Evolutionary conservation across 1,139 yeast genomes (phyloP).

Genomic region (Taphrina sp.): DNA sequence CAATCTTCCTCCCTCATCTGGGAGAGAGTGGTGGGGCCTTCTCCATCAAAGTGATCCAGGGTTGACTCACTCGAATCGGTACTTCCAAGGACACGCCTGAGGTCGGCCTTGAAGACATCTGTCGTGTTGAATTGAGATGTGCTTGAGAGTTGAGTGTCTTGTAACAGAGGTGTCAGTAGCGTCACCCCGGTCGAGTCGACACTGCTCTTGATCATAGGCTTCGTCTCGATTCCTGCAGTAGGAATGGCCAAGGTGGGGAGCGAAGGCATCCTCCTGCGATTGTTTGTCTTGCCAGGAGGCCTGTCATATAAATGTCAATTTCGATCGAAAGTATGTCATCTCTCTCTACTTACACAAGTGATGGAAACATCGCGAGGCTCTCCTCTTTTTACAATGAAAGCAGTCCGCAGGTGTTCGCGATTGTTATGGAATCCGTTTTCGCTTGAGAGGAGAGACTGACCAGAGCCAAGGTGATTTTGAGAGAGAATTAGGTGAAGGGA

Average conservation of each 20-base stretch:
- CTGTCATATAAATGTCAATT: background rate
- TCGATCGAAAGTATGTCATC: background rate
- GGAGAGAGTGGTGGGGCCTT: constrained; percentile 44
- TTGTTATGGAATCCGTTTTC: too few species aligned
- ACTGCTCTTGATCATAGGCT: background rate
- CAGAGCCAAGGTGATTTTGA: too few species aligned
- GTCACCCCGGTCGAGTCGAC: background rate
- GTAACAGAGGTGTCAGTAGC: background rate
- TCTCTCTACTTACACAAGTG: background rate
- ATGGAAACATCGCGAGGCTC: constrained; percentile 19
- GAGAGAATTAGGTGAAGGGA: too few species aligned
- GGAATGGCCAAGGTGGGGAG: constrained; percentile 13
- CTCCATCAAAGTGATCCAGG: background rate
- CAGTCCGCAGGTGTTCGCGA: too few species aligned
- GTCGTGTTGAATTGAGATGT: constrained; percentile 2
- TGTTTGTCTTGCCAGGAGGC: constrained; percentile 8
- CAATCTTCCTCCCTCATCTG: constrained; percentile 75
- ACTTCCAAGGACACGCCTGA: constrained; percentile 21
- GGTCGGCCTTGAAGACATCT: constrained; percentile 25
- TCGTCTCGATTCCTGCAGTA: background rate
- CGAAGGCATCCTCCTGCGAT: background rate
- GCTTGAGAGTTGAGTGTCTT: constrained; percentile 1
- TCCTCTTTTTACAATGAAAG: too few species aligned
- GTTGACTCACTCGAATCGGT: background rate
- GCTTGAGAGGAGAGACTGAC: too few species aligned